These are phyloP conservation scores for Microbotryum intermedium DNA, from an alignment of 1,284 basidiomycete species.

Conservation along the genomic window DNA sequence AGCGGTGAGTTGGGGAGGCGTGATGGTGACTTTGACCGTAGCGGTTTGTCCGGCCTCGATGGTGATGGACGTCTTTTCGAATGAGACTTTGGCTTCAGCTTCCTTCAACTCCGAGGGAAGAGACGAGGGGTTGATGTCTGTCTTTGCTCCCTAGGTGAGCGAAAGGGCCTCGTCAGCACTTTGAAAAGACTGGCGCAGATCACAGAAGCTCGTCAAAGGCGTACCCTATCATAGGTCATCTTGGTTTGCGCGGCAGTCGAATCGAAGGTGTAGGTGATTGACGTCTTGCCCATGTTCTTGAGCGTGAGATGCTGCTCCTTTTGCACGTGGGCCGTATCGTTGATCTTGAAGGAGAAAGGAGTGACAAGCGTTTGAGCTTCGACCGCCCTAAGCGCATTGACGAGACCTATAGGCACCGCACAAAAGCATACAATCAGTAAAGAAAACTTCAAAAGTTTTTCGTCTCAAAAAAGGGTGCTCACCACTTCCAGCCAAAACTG, in stretches of 20 bases:
- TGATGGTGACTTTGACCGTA: conserved; percentile 5
- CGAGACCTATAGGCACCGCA: conserved; percentile 46
- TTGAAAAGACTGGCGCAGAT: too few species aligned
- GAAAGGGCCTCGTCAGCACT: too few species aligned
- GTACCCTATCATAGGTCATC: neutral
- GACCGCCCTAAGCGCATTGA: conserved; percentile 57
- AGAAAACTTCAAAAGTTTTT: too few species aligned
- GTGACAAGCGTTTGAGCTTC: conserved; percentile 50
- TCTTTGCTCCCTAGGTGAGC: neutral
- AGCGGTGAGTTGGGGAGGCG: conserved; percentile 2
- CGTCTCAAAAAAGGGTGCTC: neutral
- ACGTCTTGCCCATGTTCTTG: conserved; percentile 9
- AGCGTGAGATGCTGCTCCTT: conserved; percentile 42
- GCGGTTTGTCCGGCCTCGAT: conserved; percentile 3
- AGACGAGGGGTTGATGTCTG: conserved; percentile 10
- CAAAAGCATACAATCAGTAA: neutral
- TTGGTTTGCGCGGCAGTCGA: conserved; percentile 1
- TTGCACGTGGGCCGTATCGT: conserved; percentile 58
- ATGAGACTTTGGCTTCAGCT: conserved; percentile 1
- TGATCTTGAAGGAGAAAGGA: conserved; percentile 55
- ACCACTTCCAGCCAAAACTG: conserved; percentile 51
- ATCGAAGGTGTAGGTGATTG: conserved; percentile 10
- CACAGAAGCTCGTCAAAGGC: too few species aligned
- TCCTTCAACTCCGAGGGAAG: neutral
- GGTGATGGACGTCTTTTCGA: neutral